Evolutionary conservation across 2,329 filamentous ascomycete genomes (phyloP).

Genomic region (Esteya vermicola): DNA sequence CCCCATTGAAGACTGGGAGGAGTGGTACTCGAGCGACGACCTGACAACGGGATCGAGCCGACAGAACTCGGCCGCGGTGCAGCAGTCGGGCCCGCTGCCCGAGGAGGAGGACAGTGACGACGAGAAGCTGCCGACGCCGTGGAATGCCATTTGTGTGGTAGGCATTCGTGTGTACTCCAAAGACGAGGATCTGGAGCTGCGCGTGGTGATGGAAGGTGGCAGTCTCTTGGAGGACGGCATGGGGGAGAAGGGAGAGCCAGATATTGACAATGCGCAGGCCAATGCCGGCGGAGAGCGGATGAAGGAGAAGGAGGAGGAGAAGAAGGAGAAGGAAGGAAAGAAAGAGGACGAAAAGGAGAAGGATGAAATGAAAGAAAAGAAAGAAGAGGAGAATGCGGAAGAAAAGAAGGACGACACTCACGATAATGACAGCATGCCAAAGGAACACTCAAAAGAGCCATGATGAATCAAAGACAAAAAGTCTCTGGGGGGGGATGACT

Average conservation of each 20-base stretch:
- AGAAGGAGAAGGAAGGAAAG: not conserved
- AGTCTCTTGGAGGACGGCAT: slow-evolving; percentile 39
- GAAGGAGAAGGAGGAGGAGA: slow-evolving; percentile 11
- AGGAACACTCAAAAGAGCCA: not conserved
- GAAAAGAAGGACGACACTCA: not conserved
- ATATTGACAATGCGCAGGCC: slow-evolving; percentile 41
- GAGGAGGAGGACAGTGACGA: slow-evolving; percentile 37
- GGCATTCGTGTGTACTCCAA: slow-evolving; percentile 47
- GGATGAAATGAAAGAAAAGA: not conserved
- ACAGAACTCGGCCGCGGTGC: slow-evolving; percentile 12
- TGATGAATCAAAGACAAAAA: too few relatives aligned
- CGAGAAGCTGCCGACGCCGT: slow-evolving; percentile 40
- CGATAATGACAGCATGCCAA: not conserved
- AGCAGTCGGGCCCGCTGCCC: slow-evolving; percentile 20
- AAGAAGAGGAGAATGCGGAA: not conserved
- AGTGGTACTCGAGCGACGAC: slow-evolving; percentile 44
- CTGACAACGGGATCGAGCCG: slow-evolving; percentile 28
- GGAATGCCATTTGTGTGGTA: slow-evolving; percentile 49
- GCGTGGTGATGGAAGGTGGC: slow-evolving; percentile 41
- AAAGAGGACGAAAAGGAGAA: not conserved
- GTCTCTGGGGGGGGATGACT: too few relatives aligned
- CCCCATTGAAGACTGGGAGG: slow-evolving; percentile 44
- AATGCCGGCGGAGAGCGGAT: slow-evolving; percentile 33
- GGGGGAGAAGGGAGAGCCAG: slow-evolving; percentile 39
- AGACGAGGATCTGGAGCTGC: slow-evolving; percentile 36